Base-by-base conservation (phyloP, 2,329 filamentous ascomycete genomes). In the Podosphaera aphanis region DNA sequence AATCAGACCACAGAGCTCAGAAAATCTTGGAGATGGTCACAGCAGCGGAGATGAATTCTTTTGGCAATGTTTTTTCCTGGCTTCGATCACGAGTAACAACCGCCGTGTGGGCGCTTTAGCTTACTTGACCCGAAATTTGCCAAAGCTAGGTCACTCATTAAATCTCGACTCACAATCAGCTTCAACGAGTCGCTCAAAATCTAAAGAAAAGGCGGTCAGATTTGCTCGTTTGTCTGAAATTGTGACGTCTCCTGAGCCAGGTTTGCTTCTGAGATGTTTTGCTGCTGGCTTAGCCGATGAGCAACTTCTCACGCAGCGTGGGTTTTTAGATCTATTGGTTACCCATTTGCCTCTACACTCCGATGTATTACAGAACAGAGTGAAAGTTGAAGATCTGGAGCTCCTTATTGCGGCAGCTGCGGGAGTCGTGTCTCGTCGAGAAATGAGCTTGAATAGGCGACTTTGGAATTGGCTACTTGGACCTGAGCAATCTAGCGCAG, bases 401-500 rank as follows among this genome's bases (percentile, higher is more conserved):
- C 71, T 83, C 2, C 68, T 98, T 2, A 70, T 94, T 27, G 72
- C 77, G 48, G 83, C 88, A 15, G 86, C 88, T 5, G 77, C 77
- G n/a, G 77, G 82, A 1, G 86, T 98, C 18, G 84, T 95, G 1
- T 77, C 77, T 18, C 73, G 90, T 43, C 75, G 86, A 61, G 90
- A 98, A 52, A 98, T 98, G 90, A 93, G 88, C 58, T 65, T 98
- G 43, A 98, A 98, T 59, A 70, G 90, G 54, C 74, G 90, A 33
- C 65, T 98, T n/a, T 95, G 88, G 85, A 76, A 82, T 38, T 98
- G 90, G 90, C 77, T 95, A 49, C 68, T 98, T 1, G 90, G 90
- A 0, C 86, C 86, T 2, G 83, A 72, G 43, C 71, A 71, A 43
- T 55, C 62, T 19, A 46, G 45, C 20, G 54, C 62, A 46, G 68